A percentile compares a stretch with the other conserved stretches of the same genome.
Evolutionary conservation across 2,329 filamentous ascomycete species (phyloP).

Genomic region (Ceratocystis albifundus): DNA sequence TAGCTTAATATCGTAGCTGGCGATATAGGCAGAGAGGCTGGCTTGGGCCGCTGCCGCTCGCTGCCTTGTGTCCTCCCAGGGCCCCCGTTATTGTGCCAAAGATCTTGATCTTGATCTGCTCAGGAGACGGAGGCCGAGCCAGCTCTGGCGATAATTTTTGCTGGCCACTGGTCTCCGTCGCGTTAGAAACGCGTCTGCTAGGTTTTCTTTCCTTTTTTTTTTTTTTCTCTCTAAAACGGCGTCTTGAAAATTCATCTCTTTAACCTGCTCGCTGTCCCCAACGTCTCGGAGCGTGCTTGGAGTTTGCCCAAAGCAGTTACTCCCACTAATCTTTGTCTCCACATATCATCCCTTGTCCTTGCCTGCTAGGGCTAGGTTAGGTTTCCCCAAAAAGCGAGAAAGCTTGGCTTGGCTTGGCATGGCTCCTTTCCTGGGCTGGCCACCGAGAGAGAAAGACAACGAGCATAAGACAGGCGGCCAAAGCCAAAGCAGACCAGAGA

Average conservation of each 20-base stretch:
- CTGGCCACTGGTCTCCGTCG: neutral
- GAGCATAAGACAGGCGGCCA: neutral
- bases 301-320: too few species aligned
- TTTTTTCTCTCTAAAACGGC: too few species aligned
- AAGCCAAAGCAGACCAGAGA: neutral
- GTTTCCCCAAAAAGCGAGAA: neutral
- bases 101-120: too few species aligned
- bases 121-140: neutral
- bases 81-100: too few species aligned
- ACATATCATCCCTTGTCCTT: neutral
- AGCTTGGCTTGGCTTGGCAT: conserved; percentile 7
- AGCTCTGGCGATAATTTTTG: neutral
- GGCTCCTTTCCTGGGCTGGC: neutral
- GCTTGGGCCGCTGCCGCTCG: neutral
- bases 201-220: too few species aligned
- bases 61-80: too few species aligned
- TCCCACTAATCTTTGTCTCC: neutral
- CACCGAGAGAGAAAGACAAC: neutral
- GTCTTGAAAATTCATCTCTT: neutral
- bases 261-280: neutral
- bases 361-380: neutral
- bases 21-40: neutral
- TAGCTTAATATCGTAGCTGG: neutral
- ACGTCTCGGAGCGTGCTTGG: neutral
- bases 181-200: neutral